A percentile compares a stretch with the other conserved stretches of the same genome.
These are phyloP conservation scores for Aspergillus neotritici DNA, from an alignment of 2,329 filamentous ascomycete genomes.

Conservation along the genomic window DNA sequence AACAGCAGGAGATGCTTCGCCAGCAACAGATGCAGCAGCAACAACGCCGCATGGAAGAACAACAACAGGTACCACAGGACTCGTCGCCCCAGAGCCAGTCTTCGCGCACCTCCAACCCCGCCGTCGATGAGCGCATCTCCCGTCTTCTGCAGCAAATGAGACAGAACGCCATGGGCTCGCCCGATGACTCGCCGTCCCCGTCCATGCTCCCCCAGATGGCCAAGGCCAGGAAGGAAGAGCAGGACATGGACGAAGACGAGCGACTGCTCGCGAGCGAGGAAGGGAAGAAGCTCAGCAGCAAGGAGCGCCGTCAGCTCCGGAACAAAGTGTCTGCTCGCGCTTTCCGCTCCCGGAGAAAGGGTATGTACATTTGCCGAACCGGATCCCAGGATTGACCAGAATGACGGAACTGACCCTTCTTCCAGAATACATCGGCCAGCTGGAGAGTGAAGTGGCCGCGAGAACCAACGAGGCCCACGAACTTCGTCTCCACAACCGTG, in stretches of 20 bases:
- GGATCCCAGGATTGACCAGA: background rate
- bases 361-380: constrained; percentile 49
- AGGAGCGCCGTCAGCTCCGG: constrained; percentile 90
- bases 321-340: constrained; percentile 98
- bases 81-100: constrained; percentile 26
- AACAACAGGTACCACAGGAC: constrained; percentile 17
- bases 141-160: constrained; percentile 90
- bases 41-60: constrained; percentile 24
- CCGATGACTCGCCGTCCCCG: constrained; percentile 41
- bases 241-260: constrained; percentile 99
- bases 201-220: constrained; percentile 59
- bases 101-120: constrained; percentile 53
- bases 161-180: constrained; percentile 58
- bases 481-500: constrained; percentile 72
- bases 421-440: constrained; percentile 90
- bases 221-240: constrained; percentile 83
- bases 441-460: constrained; percentile 79
- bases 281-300: constrained; percentile 98
- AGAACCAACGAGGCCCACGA: constrained; percentile 81
- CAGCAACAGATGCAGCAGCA: constrained; percentile 51
- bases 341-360: constrained; percentile 96
- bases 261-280: constrained; percentile 89
- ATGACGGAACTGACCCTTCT: constrained; percentile 45
- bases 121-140: constrained; percentile 87
- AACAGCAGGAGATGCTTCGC: constrained; percentile 54